phyloP scores from a whole-genome alignment of 352 stramenopile genomes.

The Phytophthora fragariaefolia region DNA sequence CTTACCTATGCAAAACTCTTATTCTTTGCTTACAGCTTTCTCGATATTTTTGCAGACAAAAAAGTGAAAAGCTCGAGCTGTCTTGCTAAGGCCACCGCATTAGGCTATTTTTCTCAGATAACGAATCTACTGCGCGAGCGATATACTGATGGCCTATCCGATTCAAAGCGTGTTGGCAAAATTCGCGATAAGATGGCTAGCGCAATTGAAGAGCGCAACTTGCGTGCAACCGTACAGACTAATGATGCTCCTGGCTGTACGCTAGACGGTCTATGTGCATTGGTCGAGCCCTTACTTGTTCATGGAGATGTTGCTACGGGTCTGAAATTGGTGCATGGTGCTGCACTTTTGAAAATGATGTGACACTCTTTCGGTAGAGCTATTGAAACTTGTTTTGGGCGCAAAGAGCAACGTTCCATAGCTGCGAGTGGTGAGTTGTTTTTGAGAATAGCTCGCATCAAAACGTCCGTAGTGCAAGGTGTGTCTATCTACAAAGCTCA shows the following conservation, averaged over 20 bases:
- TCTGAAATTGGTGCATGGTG: neutral
- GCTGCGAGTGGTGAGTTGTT: neutral
- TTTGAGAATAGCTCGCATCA: conserved; percentile 2
- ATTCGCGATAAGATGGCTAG: neutral
- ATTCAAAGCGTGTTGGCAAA: neutral
- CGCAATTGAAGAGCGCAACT: too few species aligned
- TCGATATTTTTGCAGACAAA: neutral
- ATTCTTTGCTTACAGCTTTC: neutral
- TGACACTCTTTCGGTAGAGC: neutral
- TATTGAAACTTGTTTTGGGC: neutral
- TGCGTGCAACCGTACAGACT: too few species aligned
- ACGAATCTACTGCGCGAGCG: neutral
- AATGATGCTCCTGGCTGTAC: neutral
- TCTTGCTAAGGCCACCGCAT: neutral
- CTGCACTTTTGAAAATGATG: neutral
- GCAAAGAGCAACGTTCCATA: neutral
- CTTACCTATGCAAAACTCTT: neutral
- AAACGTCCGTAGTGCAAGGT: conserved; percentile 16
- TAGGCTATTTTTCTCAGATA: neutral
- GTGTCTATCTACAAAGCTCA: conserved; percentile 17
- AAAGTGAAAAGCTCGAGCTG: neutral
- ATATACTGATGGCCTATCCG: neutral
- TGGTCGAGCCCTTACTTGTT: neutral
- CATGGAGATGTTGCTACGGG: neutral
- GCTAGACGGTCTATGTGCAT: neutral